Evolutionary conservation across 192 early-diverging fungal species (phyloP), one percentile per base, ranked within the genome.

Genomic region (Pilobolus umbonatus): DNA sequence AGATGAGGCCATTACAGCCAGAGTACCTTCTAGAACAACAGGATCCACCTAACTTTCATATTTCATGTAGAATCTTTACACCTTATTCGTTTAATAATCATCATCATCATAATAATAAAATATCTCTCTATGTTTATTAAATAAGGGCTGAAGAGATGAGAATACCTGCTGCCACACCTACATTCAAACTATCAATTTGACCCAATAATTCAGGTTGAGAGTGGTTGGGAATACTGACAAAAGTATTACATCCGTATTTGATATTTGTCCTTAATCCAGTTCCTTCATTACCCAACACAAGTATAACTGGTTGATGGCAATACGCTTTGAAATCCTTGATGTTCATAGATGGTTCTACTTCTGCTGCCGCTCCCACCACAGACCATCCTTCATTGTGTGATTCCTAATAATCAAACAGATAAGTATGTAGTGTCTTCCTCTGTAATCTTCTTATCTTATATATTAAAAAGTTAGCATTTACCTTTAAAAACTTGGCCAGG

Each of bases 211-310:
- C 36, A 3, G 35, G 19, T 22, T 43, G 19, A 11, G 26, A 17
- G 1, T 56, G 25, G 5, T 50, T 45, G 19, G 75, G 73, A 31
- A 89, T 77, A 26, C 80, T 67, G 10, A 88, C 57, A 67, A 85
- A 81, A 6, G 67, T 55, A 58, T 86, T 63, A 52, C 88, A 89
- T 22, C 46, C 40, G 5, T 69, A 65, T 21, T 77, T 73, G 22
- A 89, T 74, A 21, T 76, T 69, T 22, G 74, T 72, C 0, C 85
- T 61, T 10, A 89, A 49, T 14, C 88, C 88, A 21, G 57, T 64
- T 12, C 85, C 88, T 64, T 89, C 88, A 53, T 73, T 83, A 3
- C 88, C 88, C 44, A 89, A 57, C 6, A 89, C 80, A 22, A 89
- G 55, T 4, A 89, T 42, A 6, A 68, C 65, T 12, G 78, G 78